phyloP scores from a whole-genome alignment of 2,329 filamentous ascomycete genomes.

The Fusarium lyarnte region DNA sequence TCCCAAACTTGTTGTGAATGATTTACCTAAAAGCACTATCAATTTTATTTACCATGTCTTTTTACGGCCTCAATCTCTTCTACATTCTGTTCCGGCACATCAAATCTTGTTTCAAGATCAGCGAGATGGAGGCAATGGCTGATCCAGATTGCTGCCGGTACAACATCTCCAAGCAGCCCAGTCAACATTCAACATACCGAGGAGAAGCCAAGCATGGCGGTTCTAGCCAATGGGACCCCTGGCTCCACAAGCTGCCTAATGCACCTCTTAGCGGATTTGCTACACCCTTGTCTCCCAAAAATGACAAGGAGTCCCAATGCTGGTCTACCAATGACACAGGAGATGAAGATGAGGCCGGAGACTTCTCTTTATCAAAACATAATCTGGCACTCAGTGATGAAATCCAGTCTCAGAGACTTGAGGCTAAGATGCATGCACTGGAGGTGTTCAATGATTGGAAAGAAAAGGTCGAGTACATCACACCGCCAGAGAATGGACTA shows the following conservation, averaged over 20 bases:
- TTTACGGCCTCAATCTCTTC: rapidly evolving
- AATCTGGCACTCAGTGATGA: background rate
- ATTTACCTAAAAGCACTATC: background rate
- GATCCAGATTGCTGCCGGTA: rapidly evolving
- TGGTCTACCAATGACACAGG: background rate
- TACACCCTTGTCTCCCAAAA: rapidly evolving
- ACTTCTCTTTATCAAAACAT: background rate
- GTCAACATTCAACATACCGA: background rate
- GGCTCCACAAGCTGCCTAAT: rapidly evolving
- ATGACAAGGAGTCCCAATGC: background rate
- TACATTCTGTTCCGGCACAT: rapidly evolving
- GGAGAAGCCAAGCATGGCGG: background rate
- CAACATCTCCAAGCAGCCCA: background rate
- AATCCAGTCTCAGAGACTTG: rapidly evolving
- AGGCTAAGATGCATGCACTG: background rate
- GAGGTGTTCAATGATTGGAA: background rate
- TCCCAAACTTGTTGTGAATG: too few relatives aligned
- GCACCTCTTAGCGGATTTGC: rapidly evolving
- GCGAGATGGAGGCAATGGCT: background rate
- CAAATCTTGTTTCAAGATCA: background rate
- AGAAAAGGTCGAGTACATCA: background rate
- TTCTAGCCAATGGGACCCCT: background rate
- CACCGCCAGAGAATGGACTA: background rate
- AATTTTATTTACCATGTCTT: background rate
- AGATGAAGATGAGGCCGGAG: background rate